Percentiles rank a stretch among this genome's conserved stretches.
Conservation (phyloP, 495 filamentous ascomycete genomes). For the Penicillium canescens region DNA sequence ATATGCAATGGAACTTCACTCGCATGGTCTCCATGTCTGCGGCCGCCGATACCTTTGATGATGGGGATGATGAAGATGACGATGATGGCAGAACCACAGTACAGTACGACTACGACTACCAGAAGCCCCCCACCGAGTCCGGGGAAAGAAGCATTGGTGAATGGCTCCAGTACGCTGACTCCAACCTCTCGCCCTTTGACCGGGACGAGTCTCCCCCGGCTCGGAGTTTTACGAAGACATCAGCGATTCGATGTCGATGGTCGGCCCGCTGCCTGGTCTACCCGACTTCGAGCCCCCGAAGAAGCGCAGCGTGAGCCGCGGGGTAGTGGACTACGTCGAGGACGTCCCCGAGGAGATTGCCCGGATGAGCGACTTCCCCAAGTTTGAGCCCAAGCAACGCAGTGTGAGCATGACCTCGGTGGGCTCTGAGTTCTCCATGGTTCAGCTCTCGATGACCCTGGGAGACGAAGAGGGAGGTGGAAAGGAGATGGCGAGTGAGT, state of each 20-base stretch:
- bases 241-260: neutral
- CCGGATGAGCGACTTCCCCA: too few relatives aligned
- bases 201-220: neutral
- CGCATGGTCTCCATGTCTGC: conserved; percentile 12
- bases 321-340: neutral
- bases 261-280: neutral
- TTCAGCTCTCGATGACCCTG: neutral
- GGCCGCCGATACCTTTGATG: conserved; percentile 12
- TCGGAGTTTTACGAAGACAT: neutral
- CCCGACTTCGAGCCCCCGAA: neutral
- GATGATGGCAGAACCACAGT: neutral
- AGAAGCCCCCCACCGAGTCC: too few relatives aligned
- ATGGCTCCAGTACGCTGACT: too few relatives aligned
- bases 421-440: neutral
- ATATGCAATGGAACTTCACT: conserved; percentile 15
- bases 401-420: neutral
- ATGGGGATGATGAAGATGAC: conserved; percentile 21
- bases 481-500: too few relatives aligned
- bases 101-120: too few relatives aligned
- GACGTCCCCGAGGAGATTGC: too few relatives aligned
- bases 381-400: neutral
- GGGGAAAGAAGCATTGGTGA: too few relatives aligned
- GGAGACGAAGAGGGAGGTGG: too few relatives aligned
- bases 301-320: conserved; percentile 1
- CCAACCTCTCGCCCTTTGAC: too few relatives aligned